Base-by-base conservation (phyloP, 306 rosid genomes). In the Vigna nakashimae region DNA sequence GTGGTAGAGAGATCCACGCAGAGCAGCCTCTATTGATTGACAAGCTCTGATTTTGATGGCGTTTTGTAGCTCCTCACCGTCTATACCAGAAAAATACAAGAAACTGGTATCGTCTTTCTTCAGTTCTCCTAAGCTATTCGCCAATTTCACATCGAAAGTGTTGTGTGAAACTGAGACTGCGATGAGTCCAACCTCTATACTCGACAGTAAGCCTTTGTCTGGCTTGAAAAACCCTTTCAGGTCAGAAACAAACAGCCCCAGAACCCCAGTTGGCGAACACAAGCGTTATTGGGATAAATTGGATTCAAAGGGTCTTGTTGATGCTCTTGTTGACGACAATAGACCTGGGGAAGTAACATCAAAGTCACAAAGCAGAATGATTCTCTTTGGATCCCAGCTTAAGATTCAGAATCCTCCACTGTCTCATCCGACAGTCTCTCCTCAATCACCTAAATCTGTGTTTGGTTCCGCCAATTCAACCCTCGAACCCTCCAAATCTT, bases 131-230 rank as follows among this genome's bases (percentile, higher is more conserved):
- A 82, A 82, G 34, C 65, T 91, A 59, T 84, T 90, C 74, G 88
- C 91, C 1, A 71, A 82, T 70, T 79, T 86, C 59, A 62, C 89
- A 7, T 77, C 90, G 7, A 89, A 84, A 26, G 81, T 71, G 0
- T 46, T 79, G 70, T 60, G 76, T 57, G 97, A 91, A 80, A 66
- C 88, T 3, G 97, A 91, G 34, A 40, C 85, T 53, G 79, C 74
- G 32, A 85, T 88, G 90, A 92, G 97, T 84, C 97, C 97, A 74
- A 92, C 97, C 40, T 92, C 95, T 26, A 92, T 87, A 38, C 95
- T 92, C 6, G 97, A 91, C 58, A 75, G 69, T 32, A 87, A 82
- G 52, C 87, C 90, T 2, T 91, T 84, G 9, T 79, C 71, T 71
- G 84, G 80, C 48, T 57, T 87, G 6, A 86, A 79, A 73, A 91